Evolutionary conservation across 2,329 filamentous ascomycete genomes (phyloP), one percentile per base, ranked within the genome.

Genomic region (Aspergillus hortae): DNA sequence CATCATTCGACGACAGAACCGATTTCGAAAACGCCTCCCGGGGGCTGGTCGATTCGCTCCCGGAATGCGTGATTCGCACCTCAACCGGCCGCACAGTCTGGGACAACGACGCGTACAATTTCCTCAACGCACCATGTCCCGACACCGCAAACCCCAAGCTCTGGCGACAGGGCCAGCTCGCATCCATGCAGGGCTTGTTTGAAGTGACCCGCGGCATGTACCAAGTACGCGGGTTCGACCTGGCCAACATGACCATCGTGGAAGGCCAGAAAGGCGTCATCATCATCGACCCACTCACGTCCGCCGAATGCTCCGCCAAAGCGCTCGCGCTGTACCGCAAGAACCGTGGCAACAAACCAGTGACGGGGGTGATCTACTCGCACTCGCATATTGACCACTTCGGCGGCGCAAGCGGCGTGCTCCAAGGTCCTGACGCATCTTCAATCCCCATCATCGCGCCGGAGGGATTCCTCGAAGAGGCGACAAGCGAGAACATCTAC

Each of bases 351-450:
- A 44, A 56, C 7, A 56, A 59, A 15, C 46, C 53, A 1, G 59
- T 75, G 15, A 66, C 56, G 1, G 73, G 61, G 3, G 53, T 76
- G 42, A 65, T 76, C n/a, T 75, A 74, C 56, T 67, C 72, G 5
- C 74, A 77, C 51, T 72, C 63, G 2, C 73, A 76, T 55, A 65
- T 45, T 11, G 73, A 75, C 49, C 73, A 75, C 52, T 74, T 65
- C 27, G 61, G 67, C 14, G 73, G 72, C 6, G 61, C 57, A 1
- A 35, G 30, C 63, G 42, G 56, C 17, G 23, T 55, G n/a, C 17
- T 61, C 49, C n/a, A 54, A 1, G 23, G 48, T 4, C 38, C 35
- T 7, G 11, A 48, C 55, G 36, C 14, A 38, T n/a, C 11, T 11
- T 10, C 23, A 19, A 53, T 60, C 4, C 54, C 53, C 1, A 65